These are phyloP conservation scores for Ophiostoma ulmi DNA, from an alignment of 2,329 filamentous ascomycete species.

Conservation along the genomic window DNA sequence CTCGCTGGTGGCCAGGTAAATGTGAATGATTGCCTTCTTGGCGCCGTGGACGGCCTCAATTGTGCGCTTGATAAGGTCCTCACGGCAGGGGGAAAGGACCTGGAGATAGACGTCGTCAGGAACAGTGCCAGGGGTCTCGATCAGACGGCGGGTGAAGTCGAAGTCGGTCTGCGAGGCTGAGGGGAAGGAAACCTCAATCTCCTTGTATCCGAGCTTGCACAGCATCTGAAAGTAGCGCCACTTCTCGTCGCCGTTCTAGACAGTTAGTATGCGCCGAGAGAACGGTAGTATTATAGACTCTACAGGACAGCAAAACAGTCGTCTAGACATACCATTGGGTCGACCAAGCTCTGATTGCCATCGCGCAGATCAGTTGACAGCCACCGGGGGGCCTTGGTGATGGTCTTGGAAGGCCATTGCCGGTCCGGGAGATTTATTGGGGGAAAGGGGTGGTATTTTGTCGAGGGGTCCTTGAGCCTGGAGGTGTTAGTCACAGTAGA, in stretches of 20 bases:
- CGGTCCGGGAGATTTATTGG: conserved; percentile 63
- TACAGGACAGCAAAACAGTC: neutral
- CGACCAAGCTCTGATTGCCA: conserved; percentile 87
- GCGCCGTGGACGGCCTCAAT: conserved; percentile 83
- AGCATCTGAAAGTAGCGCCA: conserved; percentile 95
- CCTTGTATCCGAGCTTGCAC: conserved; percentile 87
- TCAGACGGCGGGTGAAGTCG: conserved; percentile 82
- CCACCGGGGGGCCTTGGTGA: conserved; percentile 85
- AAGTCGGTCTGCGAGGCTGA: conserved; percentile 94
- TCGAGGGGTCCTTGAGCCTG: conserved; percentile 70
- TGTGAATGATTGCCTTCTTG: conserved; percentile 90
- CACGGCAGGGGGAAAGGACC: conserved; percentile 84
- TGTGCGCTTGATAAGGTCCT: conserved; percentile 83
- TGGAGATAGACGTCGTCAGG: conserved; percentile 90
- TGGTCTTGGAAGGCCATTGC: conserved; percentile 77
- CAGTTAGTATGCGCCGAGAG: neutral
- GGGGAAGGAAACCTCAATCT: conserved; percentile 94
- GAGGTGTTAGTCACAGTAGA: conserved; percentile 6
- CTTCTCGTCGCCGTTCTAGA: conserved; percentile 86
- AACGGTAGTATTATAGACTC: neutral
- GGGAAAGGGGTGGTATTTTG: conserved; percentile 68
- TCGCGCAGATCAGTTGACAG: conserved; percentile 83
- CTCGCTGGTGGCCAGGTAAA: conserved; percentile 92
- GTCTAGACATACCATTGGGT: conserved; percentile 72
- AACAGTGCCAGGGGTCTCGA: conserved; percentile 75